These are phyloP conservation scores for Seminavis robusta DNA, from an alignment of 108 stramenopile species.

Conservation along the genomic window DNA sequence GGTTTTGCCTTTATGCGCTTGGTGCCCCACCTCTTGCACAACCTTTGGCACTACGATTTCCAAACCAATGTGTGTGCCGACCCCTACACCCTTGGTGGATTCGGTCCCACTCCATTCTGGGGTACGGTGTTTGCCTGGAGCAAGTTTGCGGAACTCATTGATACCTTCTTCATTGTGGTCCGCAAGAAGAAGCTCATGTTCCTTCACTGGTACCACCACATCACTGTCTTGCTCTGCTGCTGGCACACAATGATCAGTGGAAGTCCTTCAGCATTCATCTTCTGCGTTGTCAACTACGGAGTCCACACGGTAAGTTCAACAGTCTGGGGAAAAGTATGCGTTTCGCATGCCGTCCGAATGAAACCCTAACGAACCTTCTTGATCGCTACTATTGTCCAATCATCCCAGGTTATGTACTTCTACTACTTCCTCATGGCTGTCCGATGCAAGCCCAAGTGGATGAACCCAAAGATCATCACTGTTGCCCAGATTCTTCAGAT, in stretches of 20 bases:
- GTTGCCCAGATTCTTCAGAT: slow-evolving; percentile 89
- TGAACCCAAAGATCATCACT: slow-evolving; percentile 83
- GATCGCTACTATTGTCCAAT: too few relatives aligned
- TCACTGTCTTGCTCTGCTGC: slow-evolving; percentile 94
- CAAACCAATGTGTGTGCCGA: slow-evolving; percentile 72
- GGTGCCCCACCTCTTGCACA: slow-evolving; percentile 82
- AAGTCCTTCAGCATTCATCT: slow-evolving; percentile 86
- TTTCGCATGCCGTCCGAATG: too few relatives aligned
- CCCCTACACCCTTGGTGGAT: slow-evolving; percentile 70
- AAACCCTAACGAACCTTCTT: too few relatives aligned
- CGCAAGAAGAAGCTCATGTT: slow-evolving; percentile 94
- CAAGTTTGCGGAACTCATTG: slow-evolving; percentile 94
- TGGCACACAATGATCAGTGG: slow-evolving; percentile 91
- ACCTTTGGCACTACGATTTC: slow-evolving; percentile 45
- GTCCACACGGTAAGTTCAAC: slow-evolving; percentile 97
- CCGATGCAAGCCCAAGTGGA: slow-evolving; percentile 65
- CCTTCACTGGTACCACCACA: slow-evolving; percentile 98
- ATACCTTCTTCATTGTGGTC: slow-evolving; percentile 96
- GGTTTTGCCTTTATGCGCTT: slow-evolving; percentile 79
- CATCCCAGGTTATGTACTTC: slow-evolving; percentile 99
- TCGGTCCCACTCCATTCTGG: slow-evolving; percentile 87
- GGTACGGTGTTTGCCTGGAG: slow-evolving; percentile 84
- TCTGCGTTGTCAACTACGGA: slow-evolving; percentile 96
- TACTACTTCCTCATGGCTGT: slow-evolving; percentile 96
- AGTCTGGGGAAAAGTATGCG: too few relatives aligned